Evolutionary conservation across 2,329 filamentous ascomycete genomes (phyloP).

Genomic region (Sporothrix phasma): DNA sequence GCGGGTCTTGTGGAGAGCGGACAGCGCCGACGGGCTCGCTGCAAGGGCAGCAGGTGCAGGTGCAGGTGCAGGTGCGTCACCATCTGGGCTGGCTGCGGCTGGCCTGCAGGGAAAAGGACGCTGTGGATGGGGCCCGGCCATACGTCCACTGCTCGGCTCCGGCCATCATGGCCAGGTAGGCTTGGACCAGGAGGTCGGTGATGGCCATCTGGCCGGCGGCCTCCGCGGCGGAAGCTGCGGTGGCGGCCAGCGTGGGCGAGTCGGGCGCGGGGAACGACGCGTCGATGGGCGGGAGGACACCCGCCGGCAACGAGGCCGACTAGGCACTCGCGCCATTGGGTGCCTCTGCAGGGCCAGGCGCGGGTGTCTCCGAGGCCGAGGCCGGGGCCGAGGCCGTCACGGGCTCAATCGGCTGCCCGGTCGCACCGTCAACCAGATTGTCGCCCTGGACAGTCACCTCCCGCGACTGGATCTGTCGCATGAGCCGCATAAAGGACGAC

Average conservation of each 20-base stretch:
- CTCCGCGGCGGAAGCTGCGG: background rate
- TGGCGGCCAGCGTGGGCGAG: background rate
- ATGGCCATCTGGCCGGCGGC: background rate
- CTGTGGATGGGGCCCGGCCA: background rate
- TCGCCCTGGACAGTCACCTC: conserved; percentile 63
- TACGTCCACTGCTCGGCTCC: background rate
- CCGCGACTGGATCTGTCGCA: conserved; percentile 62
- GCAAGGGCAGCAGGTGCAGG: background rate
- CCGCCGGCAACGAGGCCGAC: background rate
- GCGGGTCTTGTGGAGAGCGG: too few species aligned
- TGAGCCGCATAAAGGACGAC: conserved; percentile 65
- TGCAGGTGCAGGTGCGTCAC: background rate
- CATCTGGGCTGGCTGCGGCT: background rate
- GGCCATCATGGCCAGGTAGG: background rate
- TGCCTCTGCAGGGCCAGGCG: background rate
- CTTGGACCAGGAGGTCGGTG: background rate
- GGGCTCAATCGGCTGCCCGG: conserved; percentile 20
- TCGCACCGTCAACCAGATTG: conserved; percentile 24
- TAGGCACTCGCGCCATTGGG: background rate
- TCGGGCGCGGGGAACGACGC: background rate
- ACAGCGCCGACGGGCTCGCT: too few species aligned
- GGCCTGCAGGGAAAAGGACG: background rate
- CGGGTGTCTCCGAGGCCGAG: background rate
- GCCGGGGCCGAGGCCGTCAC: background rate
- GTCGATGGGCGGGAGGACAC: background rate